Base-by-base conservation (phyloP, 2,329 filamentous ascomycete species). In the Alternaria panax region DNA sequence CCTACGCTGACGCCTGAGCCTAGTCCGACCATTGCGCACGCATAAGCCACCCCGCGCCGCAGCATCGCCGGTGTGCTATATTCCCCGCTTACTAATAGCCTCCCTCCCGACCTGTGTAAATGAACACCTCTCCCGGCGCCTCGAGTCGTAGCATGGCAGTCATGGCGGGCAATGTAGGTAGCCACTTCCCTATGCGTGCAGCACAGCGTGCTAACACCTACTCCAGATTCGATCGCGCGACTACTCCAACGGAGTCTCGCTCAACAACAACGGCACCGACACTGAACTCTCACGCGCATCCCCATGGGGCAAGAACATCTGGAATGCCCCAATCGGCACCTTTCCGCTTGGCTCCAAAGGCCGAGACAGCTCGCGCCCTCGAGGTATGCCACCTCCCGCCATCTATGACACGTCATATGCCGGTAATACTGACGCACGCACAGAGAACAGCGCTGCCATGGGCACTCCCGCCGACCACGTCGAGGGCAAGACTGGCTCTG, bases 401-500 rank as follows among this genome's bases (percentile, higher is more conserved):
- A 7, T 24, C 30, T 12, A 20, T 14, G 30, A 16, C 30, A 34
- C 5, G 16, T 12, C 14, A 34, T 34, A 14, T 16, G 1, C 30
- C 30, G 5, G 30, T 34, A 51, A 12, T 8, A 53, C 72, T 76
- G 27, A 75, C 63, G 28, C 11, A 4, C 22, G 24, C 30, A 43
- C 52, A 79, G 77, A 78, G 48, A 75, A 68, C 46, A 65, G 67
- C 51, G 64, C 69, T 36, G 69, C 72, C 40, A 62, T 68, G 11
- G 61, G 67, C 40, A 61, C 69, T 6, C 51, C 64, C 14, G 50
- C 63, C 30, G 78, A 79, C 20, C 68, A 73, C 27, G 64, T 83
- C 38, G 84, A 86, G 66, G 83, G 81, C 54, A 87, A 89, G 70
- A 88, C 87, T 4, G 90, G 90, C 48, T 92, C 90, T 6, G 85